A percentile compares a stretch with the other conserved stretches of the same genome.
Evolutionary conservation across 495 filamentous ascomycete species (phyloP).

Genomic region (Penicillium odoratum): DNA sequence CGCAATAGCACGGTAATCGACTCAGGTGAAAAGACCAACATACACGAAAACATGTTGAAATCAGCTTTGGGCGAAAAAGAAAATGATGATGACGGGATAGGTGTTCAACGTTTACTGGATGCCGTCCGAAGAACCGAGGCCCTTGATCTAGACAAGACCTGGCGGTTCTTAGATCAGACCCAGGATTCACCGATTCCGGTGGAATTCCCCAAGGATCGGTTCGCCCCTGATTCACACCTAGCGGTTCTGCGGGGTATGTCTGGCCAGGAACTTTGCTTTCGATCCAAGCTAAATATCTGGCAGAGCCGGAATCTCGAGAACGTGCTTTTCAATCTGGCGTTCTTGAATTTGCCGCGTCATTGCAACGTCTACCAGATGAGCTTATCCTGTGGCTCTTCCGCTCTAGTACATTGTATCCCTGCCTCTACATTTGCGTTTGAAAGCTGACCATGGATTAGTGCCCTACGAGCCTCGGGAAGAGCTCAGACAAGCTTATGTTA

Average conservation of each 20-base stretch:
- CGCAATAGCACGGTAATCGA: neutral
- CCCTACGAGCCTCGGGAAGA: slow-evolving; percentile 59
- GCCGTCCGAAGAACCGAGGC: slow-evolving; percentile 78
- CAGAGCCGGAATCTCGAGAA: slow-evolving; percentile 52
- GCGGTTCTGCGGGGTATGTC: slow-evolving; percentile 40
- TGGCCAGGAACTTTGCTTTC: neutral
- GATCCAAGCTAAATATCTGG: slow-evolving; percentile 11
- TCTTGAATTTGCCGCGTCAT: slow-evolving; percentile 57
- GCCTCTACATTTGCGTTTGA: neutral
- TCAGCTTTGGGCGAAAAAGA: slow-evolving; percentile 44
- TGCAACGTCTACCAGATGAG: slow-evolving; percentile 63
- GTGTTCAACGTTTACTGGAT: slow-evolving; percentile 58
- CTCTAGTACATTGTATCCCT: slow-evolving; percentile 30
- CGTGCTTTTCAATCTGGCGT: slow-evolving; percentile 70
- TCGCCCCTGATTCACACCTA: slow-evolving; percentile 26
- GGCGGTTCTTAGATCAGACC: slow-evolving; percentile 63
- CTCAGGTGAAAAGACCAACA: slow-evolving; percentile 12
- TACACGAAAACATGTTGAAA: slow-evolving; percentile 46
- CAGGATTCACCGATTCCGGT: slow-evolving; percentile 31
- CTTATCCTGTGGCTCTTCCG: slow-evolving; percentile 73
- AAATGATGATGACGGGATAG: slow-evolving; percentile 51
- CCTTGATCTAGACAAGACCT: slow-evolving; percentile 56
- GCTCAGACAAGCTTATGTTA: slow-evolving; percentile 64
- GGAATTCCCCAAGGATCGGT: slow-evolving; percentile 36
- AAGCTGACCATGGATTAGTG: slow-evolving; percentile 34